Evolutionary conservation across 2,329 filamentous ascomycete species (phyloP).

Genomic region (Aureobasidium namibiae): DNA sequence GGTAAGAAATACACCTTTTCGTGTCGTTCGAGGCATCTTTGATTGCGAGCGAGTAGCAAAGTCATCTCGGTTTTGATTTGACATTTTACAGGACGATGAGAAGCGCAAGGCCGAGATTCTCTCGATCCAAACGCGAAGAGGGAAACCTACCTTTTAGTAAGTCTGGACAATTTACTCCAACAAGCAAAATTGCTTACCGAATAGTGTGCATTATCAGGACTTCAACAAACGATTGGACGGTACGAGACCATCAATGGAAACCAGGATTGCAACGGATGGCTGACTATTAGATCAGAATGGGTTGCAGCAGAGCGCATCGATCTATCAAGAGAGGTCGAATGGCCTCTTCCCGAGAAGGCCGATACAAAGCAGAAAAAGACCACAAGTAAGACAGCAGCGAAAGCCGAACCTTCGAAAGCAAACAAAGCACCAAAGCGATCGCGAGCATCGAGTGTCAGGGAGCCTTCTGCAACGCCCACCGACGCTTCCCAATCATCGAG

Average conservation of each 20-base stretch:
- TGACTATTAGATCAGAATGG: conserved; percentile 59
- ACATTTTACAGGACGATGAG: conserved; percentile 56
- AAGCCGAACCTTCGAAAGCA: conserved; percentile 26
- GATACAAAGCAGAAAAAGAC: conserved; percentile 81
- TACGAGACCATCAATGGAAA: conserved; percentile 18
- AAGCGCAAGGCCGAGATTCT: conserved; percentile 89
- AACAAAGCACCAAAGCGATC: conserved; percentile 42
- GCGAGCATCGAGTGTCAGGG: conserved; percentile 31
- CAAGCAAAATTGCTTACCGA: not conserved
- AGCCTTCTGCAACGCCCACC: conserved; percentile 48
- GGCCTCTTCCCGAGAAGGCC: conserved; percentile 83
- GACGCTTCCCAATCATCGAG: conserved; percentile 38
- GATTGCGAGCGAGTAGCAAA: no score
- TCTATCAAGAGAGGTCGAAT: conserved; percentile 85
- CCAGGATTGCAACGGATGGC: conserved; percentile 33
- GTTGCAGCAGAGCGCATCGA: conserved; percentile 75
- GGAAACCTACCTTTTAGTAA: conserved; percentile 74
- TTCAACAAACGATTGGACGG: conserved; percentile 81
- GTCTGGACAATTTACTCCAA: conserved; percentile 14
- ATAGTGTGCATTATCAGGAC: conserved; percentile 83
- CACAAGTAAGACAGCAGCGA: conserved; percentile 28
- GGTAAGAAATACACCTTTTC: conserved; percentile 47
- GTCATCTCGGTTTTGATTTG: not conserved
- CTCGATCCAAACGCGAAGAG: conserved; percentile 86
- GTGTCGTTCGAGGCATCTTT: no score